Base-by-base conservation (phyloP, 2,329 filamentous ascomycete genomes). In the Epichloe sibirici region DNA sequence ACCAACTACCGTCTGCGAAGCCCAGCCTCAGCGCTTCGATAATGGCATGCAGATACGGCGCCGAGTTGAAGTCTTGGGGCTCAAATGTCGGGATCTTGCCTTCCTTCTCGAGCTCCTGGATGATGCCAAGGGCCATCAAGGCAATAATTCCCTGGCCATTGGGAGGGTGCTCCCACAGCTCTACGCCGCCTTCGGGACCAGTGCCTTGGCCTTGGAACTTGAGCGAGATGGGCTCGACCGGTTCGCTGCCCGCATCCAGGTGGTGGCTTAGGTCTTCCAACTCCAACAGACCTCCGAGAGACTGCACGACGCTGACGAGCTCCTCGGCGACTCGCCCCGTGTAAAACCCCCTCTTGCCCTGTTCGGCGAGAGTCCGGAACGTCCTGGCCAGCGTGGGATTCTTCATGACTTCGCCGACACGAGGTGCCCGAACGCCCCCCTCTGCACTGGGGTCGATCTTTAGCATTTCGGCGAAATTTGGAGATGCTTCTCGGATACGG, bases 111-210 rank as follows among this genome's bases (percentile, higher is more conserved):
- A 97, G 77, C 64, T 90, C 83, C 65, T 96, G 84, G 48, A 98
- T 74, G 58, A 97, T 95, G 1, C 93, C 93, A 0, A 98, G 74
- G 0, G 93, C 88, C 85, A 97, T 95, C 35, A 97, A 73, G 0
- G 93, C 93, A 2, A 97, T 88, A 57, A 97, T 90, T 2, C 93
- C 93, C 69, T 97, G 93, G 0, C 93, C 90, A 62, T 97, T 97
- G 8, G 93, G 93, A 38, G 91, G 90, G 65, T 97, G 91, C 64
- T 98, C 93, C 91, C 91, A 97, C 0, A 98, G 73, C 63, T 95
- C 83, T 43, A 96, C 77, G 9, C 82, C 82, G 12, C 73, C 67
- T 8, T 67, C 57, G 5, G 58, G 56, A 2, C 56, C 56, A 0
- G 72, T 66, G 3, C 71, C 72, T 61, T 89, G 85, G 8, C 86